Percentiles rank a stretch among this genome's conserved stretches.
These are phyloP conservation scores for Termitomyces sp. DNA, from an alignment of 768 basidiomycete species.

Conservation along the genomic window DNA sequence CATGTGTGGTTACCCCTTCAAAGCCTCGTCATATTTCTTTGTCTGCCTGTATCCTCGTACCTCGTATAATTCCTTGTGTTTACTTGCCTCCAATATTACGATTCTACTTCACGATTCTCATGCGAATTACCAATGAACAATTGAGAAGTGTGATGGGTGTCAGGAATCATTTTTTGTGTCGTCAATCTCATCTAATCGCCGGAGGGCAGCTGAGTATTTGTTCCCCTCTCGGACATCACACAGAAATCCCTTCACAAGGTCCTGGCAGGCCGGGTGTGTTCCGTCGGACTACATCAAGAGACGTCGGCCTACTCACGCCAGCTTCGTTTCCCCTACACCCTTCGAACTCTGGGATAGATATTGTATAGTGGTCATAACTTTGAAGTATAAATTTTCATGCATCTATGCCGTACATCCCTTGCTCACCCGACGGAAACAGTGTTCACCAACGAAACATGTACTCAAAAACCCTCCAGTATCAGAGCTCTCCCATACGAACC, in stretches of 20 bases:
- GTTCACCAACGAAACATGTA: constrained; percentile 7
- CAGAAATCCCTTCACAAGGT: neutral
- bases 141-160: neutral
- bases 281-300: neutral
- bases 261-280: constrained; percentile 1
- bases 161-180: neutral
- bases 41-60: constrained; percentile 12
- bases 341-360: neutral
- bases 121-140: neutral
- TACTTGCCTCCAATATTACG: constrained; percentile 8
- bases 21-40: constrained; percentile 3
- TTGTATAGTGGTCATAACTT: neutral
- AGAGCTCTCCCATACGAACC: constrained; percentile 2
- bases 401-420: neutral
- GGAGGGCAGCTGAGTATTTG: neutral
- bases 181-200: constrained; percentile 8
- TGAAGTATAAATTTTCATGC: constrained; percentile 4
- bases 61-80: constrained; percentile 10
- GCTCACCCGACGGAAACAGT: neutral
- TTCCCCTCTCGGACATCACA: neutral
- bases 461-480: neutral
- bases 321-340: neutral
- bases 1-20: constrained; percentile 7
- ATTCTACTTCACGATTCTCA: constrained; percentile 5
- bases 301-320: neutral